Base-by-base conservation (phyloP, 1,284 basidiomycete species). In the Neolentinus lepideus region DNA sequence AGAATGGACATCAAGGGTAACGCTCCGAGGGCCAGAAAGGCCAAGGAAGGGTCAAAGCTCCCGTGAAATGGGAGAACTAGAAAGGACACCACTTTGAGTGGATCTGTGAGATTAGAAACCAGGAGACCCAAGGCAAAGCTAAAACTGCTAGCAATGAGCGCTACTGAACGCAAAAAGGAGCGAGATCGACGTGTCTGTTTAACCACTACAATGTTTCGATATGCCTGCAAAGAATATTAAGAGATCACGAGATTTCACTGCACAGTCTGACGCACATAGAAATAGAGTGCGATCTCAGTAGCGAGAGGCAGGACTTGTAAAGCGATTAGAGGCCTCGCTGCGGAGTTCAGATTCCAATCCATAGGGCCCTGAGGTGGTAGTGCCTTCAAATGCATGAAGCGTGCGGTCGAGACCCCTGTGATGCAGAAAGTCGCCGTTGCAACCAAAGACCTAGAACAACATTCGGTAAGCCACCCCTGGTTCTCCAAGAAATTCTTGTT, bases 51-150 rank as follows among this genome's bases (percentile, higher is more conserved):
- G 60, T 83, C 80, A 61, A 81, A 83, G n/a, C 74, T 71, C 2
- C 60, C 57, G 56, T 74, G 69, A 36, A 72, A 66, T 4, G 80
- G 80, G 46, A 81, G 71, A 31, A 77, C 64, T 19, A 87, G 72
- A 69, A 88, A 86, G 2, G 74, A 71, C 31, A 82, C 61, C 33
- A 87, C 81, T 56, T 80, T 79, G 35, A 65, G 58, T 4, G 80
- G 72, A 56, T 79, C 75, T 52, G 73, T 75, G 62, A 88, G 76
- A 58, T 80, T 80, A 29, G 79, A 79, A 27, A 87, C 69, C 33
- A 73, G 73, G 35, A 88, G 72, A 2, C 81, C 79, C 52, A 84
- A 67, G 2, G 79, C 77, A 63, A 88, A 88, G 51, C 76, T 75
- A 38, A 82, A 62, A 31, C 76, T 71, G 1, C 78, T 74, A 35